Evolutionary conservation across 306 rosid species (phyloP).

Genomic region (Cicer pinnatifidum): DNA sequence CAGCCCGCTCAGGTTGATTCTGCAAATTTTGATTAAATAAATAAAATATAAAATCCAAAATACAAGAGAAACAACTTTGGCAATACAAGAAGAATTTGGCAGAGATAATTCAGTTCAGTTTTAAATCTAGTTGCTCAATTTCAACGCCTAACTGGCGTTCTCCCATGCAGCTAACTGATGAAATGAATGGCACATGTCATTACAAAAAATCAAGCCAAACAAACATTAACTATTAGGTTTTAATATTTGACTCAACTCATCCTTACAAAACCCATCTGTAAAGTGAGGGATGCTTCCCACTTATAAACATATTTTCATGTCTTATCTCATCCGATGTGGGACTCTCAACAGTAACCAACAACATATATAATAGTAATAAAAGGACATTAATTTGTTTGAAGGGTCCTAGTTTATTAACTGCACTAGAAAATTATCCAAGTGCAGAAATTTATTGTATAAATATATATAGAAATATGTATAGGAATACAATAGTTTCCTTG

Average conservation of each 20-base stretch:
- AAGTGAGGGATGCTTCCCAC: too few relatives aligned
- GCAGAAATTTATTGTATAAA: neutral
- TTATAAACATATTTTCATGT: too few relatives aligned
- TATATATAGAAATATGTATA: slow-evolving; percentile 1
- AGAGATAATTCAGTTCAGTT: slow-evolving; percentile 28
- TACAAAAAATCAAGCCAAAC: slow-evolving; percentile 33
- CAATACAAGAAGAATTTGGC: slow-evolving; percentile 6
- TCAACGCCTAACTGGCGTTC: slow-evolving; percentile 25
- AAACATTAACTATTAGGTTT: neutral
- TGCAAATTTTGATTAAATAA: slow-evolving; percentile 50
- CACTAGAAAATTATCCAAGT: slow-evolving; percentile 7
- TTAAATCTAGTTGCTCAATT: slow-evolving; percentile 28
- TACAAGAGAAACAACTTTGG: slow-evolving; percentile 16
- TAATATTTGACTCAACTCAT: too few relatives aligned
- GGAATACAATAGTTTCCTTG: neutral
- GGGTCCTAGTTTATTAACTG: slow-evolving; percentile 21
- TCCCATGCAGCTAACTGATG: slow-evolving; percentile 38
- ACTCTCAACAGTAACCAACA: neutral
- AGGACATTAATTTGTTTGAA: slow-evolving; percentile 1
- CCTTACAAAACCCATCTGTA: too few relatives aligned
- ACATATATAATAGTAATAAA: slow-evolving; percentile 32
- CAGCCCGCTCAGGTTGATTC: slow-evolving; percentile 82
- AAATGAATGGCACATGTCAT: slow-evolving; percentile 36
- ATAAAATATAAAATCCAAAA: slow-evolving; percentile 36
- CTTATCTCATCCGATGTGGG: too few relatives aligned